phyloP scores from a whole-genome alignment of 805 yeast species.

The Peterozyma xylosa region DNA sequence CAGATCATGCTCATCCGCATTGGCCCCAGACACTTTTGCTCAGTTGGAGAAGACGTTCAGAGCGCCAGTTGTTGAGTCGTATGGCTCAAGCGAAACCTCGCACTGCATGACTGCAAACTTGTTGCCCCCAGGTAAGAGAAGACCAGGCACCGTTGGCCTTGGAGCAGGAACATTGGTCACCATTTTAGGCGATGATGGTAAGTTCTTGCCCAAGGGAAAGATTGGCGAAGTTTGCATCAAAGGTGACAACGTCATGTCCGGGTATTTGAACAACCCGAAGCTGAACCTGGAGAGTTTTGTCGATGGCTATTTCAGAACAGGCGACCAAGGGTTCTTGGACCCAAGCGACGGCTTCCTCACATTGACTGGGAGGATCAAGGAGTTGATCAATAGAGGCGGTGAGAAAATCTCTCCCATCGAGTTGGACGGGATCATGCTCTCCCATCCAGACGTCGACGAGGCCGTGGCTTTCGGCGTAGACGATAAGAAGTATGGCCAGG shows the following conservation, averaged over 20 bases:
- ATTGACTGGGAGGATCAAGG: slow-evolving; percentile 67
- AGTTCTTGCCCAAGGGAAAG: slow-evolving; percentile 37
- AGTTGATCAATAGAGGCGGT: slow-evolving; percentile 70
- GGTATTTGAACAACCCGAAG: slow-evolving; percentile 63
- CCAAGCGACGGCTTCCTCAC: slow-evolving; percentile 44
- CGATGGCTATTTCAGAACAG: slow-evolving; percentile 62
- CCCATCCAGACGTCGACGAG: slow-evolving; percentile 56
- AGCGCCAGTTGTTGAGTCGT: slow-evolving; percentile 70
- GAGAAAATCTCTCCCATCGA: slow-evolving; percentile 74
- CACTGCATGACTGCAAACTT: slow-evolving; percentile 74
- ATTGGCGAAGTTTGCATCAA: slow-evolving; percentile 65
- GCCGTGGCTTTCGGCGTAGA: slow-evolving; percentile 67
- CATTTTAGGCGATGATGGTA: slow-evolving; percentile 43
- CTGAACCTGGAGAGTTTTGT: slow-evolving; percentile 55
- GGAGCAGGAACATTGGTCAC: slow-evolving; percentile 69
- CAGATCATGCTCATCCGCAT: slow-evolving; percentile 65
- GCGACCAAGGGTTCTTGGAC: slow-evolving; percentile 66
- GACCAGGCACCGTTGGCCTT: slow-evolving; percentile 56
- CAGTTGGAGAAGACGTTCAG: slow-evolving; percentile 48
- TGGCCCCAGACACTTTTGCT: slow-evolving; percentile 58
- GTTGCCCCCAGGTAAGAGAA: slow-evolving; percentile 55
- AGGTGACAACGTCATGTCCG: slow-evolving; percentile 64
- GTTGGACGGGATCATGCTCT: slow-evolving; percentile 52
- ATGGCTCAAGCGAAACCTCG: slow-evolving; percentile 79
- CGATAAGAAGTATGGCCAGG: slow-evolving; percentile 64